Percentiles rank a stretch among this genome's conserved stretches.
These are phyloP conservation scores for Myriosclerotinia duriaeana DNA, from an alignment of 2,329 filamentous ascomycete species.

Conservation along the genomic window DNA sequence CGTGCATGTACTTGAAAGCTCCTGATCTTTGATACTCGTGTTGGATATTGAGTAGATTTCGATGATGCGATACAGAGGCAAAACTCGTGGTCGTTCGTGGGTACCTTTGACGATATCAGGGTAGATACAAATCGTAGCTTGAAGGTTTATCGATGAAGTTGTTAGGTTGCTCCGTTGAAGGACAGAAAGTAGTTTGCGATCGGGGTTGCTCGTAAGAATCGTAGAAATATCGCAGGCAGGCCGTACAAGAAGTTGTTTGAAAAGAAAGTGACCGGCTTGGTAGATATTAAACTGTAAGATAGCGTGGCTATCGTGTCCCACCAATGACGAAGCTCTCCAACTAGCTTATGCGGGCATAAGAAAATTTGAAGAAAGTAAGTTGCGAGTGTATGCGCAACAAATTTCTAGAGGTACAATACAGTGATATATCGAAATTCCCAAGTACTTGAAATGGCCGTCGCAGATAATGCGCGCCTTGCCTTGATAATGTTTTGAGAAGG, in stretches of 20 bases:
- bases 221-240: not conserved
- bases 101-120: not conserved
- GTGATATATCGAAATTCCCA: not conserved
- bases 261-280: not conserved
- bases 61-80: not conserved
- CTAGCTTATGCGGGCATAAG: not conserved
- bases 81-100: not conserved
- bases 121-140: conserved; percentile 2
- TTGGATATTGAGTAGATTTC: not conserved
- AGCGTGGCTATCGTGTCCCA: conserved; percentile 15
- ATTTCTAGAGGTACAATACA: not conserved
- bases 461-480: not conserved
- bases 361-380: not conserved
- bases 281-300: conserved; percentile 11
- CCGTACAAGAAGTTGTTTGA: not conserved
- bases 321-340: conserved; percentile 11
- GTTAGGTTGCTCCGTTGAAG: not conserved
- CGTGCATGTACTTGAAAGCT: not conserved
- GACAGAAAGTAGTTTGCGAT: not conserved
- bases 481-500: conserved; percentile 10
- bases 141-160: not conserved
- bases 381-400: not conserved
- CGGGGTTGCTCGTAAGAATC: not conserved
- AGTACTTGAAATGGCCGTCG: not conserved
- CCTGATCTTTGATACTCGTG: no score